phyloP scores from a whole-genome alignment of 441 rosid species.

The Sinapis alba region DNA sequence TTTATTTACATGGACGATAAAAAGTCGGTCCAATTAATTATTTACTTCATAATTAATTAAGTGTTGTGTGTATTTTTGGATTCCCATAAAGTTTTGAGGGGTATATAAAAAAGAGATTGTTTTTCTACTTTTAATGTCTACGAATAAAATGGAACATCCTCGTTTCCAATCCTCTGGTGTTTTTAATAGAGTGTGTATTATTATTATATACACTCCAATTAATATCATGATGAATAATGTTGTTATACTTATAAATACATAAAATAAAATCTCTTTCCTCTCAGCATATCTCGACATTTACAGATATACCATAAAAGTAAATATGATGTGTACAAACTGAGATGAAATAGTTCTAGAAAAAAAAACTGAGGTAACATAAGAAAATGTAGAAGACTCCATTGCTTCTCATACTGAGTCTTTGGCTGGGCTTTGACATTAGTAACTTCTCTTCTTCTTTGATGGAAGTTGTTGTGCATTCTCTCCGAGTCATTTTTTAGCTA shows the following conservation, averaged over 20 bases:
- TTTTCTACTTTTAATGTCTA: not conserved
- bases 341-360: not conserved
- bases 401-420: not conserved
- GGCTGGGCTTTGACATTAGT: not conserved
- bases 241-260: conserved; percentile 13
- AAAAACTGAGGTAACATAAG: not conserved
- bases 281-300: not conserved
- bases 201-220: conserved; percentile 15
- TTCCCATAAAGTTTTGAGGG: conserved; percentile 43
- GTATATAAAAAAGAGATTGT: conserved; percentile 26
- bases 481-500: not conserved
- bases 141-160: conserved; percentile 30
- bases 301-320: not conserved
- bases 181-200: conserved; percentile 20
- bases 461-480: too few relatives aligned
- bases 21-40: conserved; percentile 29
- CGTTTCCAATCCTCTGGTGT: conserved; percentile 19
- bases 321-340: not conserved
- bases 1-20: conserved; percentile 39
- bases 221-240: conserved; percentile 23
- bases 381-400: not conserved
- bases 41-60: conserved; percentile 32
- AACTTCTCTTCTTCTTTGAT: not conserved
- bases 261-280: conserved; percentile 32
- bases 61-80: conserved; percentile 40